Conservation (phyloP, 2,329 filamentous ascomycete species). For the Taxawa tesnikishii region DNA sequence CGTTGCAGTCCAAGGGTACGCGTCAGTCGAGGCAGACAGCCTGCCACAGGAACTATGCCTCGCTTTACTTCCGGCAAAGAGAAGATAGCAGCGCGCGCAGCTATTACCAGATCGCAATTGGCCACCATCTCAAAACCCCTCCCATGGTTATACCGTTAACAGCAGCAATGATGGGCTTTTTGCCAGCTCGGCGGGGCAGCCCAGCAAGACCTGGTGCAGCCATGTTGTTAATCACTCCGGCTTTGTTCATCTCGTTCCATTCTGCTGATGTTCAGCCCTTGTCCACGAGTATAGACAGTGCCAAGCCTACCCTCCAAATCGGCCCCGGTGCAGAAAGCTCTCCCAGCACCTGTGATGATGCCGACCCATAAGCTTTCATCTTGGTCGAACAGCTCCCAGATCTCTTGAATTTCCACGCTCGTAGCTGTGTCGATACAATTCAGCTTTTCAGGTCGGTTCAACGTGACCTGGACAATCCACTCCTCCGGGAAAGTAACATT, state of each 20-base stretch:
- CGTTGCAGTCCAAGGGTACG: constrained; percentile 36
- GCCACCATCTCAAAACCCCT: constrained; percentile 46
- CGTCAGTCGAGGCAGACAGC: constrained; percentile 39
- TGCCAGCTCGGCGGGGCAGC: constrained; percentile 42
- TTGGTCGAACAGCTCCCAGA: constrained; percentile 42
- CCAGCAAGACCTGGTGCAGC: constrained; percentile 38
- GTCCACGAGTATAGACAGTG: constrained; percentile 1
- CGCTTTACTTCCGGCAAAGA: constrained; percentile 42
- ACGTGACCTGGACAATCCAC: constrained; percentile 39
- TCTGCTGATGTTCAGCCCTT: constrained; percentile 7
- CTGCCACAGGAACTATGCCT: constrained; percentile 42
- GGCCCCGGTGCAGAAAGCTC: constrained; percentile 43
- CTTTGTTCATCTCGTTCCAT: constrained; percentile 15
- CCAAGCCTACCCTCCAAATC: constrained; percentile 37
- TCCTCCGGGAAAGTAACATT: constrained; percentile 33
- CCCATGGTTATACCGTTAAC: constrained; percentile 47
- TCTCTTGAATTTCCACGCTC: constrained; percentile 35
- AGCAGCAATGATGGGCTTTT: constrained; percentile 49
- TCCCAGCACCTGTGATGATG: constrained; percentile 39
- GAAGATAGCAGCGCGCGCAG: constrained; percentile 38
- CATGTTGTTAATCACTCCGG: constrained; percentile 14
- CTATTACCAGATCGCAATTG: constrained; percentile 45
- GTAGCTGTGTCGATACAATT: constrained; percentile 12
- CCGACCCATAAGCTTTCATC: constrained; percentile 18
- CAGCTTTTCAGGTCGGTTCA: constrained; percentile 10